These are phyloP conservation scores for Chaetomium globosum DNA, from an alignment of 2,329 filamentous ascomycete species.

Conservation along the genomic window DNA sequence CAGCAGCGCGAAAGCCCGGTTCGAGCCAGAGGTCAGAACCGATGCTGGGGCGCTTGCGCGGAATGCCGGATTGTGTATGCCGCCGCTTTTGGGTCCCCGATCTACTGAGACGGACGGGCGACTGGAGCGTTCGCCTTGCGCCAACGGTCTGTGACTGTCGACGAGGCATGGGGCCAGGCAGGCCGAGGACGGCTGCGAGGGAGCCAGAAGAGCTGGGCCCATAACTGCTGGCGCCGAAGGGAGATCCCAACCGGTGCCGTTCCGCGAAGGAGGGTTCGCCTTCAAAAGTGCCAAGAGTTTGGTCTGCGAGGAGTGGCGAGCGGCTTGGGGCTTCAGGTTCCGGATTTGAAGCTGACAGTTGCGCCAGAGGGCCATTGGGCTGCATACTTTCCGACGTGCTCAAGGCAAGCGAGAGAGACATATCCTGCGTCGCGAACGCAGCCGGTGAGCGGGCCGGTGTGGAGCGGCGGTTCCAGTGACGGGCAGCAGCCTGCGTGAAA, in stretches of 20 bases:
- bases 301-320: slow-evolving; percentile 32
- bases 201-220: slow-evolving; percentile 62
- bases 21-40: slow-evolving; percentile 58
- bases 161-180: slow-evolving; percentile 43
- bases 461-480: slow-evolving; percentile 53
- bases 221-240: slow-evolving; percentile 61
- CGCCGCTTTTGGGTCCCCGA: slow-evolving; percentile 60
- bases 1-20: slow-evolving; percentile 42
- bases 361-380: slow-evolving; percentile 61
- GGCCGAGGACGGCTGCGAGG: slow-evolving; percentile 47
- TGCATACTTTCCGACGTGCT: slow-evolving; percentile 69
- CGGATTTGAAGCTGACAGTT: slow-evolving; percentile 54
- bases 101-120: slow-evolving; percentile 58
- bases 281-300: slow-evolving; percentile 34
- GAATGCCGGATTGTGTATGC: slow-evolving; percentile 53
- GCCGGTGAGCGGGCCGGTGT: slow-evolving; percentile 52
- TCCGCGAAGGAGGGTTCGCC: slow-evolving; percentile 40
- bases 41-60: slow-evolving; percentile 59
- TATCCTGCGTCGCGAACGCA: slow-evolving; percentile 62
- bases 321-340: slow-evolving; percentile 33
- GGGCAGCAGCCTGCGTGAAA: slow-evolving; percentile 55
- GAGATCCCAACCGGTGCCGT: slow-evolving; percentile 53
- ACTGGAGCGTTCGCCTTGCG: slow-evolving; percentile 54
- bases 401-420: slow-evolving; percentile 63
- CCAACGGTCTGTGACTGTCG: slow-evolving; percentile 55